phyloP scores from a whole-genome alignment of 1,139 yeast genomes.

The Eremothecium sinecaudum region DNA sequence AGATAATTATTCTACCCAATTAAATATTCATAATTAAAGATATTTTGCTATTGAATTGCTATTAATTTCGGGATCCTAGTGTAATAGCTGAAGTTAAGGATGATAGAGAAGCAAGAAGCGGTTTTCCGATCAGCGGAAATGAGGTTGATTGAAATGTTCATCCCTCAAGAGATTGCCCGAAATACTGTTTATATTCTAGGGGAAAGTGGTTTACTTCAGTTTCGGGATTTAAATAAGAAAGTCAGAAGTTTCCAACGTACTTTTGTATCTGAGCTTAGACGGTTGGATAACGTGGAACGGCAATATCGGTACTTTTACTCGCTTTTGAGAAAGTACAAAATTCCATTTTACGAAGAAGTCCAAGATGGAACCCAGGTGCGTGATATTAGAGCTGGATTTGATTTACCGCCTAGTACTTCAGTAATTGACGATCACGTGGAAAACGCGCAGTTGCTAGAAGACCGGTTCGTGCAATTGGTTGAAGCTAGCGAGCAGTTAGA shows the following conservation, averaged over 20 bases:
- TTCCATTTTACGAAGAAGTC: constrained; percentile 39
- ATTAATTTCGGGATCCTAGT: background rate
- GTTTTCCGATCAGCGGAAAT: constrained; percentile 88
- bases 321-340: constrained; percentile 41
- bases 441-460: constrained; percentile 54
- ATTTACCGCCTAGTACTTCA: constrained; percentile 40
- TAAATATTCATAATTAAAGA: background rate
- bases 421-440: constrained; percentile 71
- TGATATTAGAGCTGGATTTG: constrained; percentile 2
- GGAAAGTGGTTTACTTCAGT: constrained; percentile 72
- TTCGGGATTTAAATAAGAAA: constrained; percentile 75
- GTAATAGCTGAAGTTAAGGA: too few species aligned
- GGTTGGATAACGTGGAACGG: constrained; percentile 53
- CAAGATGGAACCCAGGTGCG: constrained; percentile 14
- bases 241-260: constrained; percentile 80
- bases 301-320: constrained; percentile 39
- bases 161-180: constrained; percentile 84
- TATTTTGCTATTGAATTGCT: background rate
- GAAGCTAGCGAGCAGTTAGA: constrained; percentile 48
- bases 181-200: constrained; percentile 81
- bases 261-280: constrained; percentile 72
- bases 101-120: constrained; percentile 45
- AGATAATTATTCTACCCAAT: too few species aligned
- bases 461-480: constrained; percentile 46
- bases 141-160: constrained; percentile 84